Conservation (phyloP, 768 basidiomycete genomes). For the Crepidotus variabilis region DNA sequence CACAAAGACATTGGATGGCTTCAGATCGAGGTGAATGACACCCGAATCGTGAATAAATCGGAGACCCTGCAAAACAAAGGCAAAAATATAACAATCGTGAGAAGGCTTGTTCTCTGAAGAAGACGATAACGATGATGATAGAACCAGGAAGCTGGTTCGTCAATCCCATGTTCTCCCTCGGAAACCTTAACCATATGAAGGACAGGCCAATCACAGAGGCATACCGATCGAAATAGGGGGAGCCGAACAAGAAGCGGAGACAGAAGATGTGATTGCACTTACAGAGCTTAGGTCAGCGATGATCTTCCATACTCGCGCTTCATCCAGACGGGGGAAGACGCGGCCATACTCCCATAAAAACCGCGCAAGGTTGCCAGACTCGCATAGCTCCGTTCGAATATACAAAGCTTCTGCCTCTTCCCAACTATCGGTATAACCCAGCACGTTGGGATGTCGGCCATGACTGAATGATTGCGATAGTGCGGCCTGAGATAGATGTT, state of each 20-base stretch:
- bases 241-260: slow-evolving; percentile 17
- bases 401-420: slow-evolving; percentile 85
- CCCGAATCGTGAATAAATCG: slow-evolving; percentile 85
- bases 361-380: slow-evolving; percentile 84
- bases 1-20: slow-evolving; percentile 96
- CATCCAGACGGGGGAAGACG: slow-evolving; percentile 79
- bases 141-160: neutral
- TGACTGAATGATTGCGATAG: slow-evolving; percentile 31
- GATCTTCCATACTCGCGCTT: slow-evolving; percentile 95
- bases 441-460: slow-evolving; percentile 70
- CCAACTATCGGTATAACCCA: slow-evolving; percentile 93
- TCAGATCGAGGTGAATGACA: slow-evolving; percentile 93
- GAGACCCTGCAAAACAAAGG: slow-evolving; percentile 56
- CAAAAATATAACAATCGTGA: neutral
- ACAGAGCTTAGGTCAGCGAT: slow-evolving; percentile 86
- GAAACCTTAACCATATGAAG: neutral
- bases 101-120: neutral
- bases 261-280: slow-evolving; percentile 35
- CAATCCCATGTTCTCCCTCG: slow-evolving; percentile 1
- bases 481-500: slow-evolving; percentile 55
- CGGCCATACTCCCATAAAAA: slow-evolving; percentile 93
- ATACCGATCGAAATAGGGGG: slow-evolving; percentile 6
- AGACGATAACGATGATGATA: neutral
- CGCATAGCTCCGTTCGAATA: slow-evolving; percentile 94
- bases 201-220: slow-evolving; percentile 5